phyloP scores from a whole-genome alignment of 331 rosid species.

The Dryas integrifolia region DNA sequence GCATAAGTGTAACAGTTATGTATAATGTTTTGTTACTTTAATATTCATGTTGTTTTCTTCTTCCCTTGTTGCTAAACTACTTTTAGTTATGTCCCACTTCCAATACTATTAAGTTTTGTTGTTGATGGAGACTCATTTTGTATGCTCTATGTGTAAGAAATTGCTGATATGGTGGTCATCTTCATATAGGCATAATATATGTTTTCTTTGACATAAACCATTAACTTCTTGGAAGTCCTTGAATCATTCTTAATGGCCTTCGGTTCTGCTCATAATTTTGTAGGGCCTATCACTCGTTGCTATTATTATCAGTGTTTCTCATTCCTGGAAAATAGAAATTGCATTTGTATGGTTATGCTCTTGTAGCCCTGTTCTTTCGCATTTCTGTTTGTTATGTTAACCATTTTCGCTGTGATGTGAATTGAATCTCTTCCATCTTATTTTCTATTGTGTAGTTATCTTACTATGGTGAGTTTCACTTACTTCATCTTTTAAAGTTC shows the following conservation, averaged over 20 bases:
- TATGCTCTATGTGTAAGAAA: background rate
- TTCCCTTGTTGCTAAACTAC: background rate
- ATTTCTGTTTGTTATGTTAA: slow-evolving; percentile 1
- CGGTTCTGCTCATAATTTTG: slow-evolving; percentile 11
- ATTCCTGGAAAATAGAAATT: background rate
- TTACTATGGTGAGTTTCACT: slow-evolving; percentile 6
- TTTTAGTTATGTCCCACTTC: background rate
- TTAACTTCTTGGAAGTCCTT: background rate
- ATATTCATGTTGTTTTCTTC: background rate
- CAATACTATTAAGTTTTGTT: background rate
- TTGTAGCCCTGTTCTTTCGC: slow-evolving; percentile 1
- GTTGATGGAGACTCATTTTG: background rate
- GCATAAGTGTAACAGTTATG: background rate
- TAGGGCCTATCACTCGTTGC: background rate
- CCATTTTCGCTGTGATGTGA: background rate
- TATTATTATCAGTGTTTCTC: background rate
- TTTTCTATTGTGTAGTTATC: slow-evolving; percentile 14
- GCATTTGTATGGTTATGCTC: background rate
- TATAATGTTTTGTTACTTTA: background rate
- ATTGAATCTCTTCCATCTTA: slow-evolving; percentile 9
- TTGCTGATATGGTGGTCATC: background rate
- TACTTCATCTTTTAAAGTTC: slow-evolving; percentile 23
- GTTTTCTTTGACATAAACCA: background rate
- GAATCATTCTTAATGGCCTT: slow-evolving; percentile 6
- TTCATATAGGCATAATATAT: background rate